Conservation (phyloP, 2,329 filamentous ascomycete genomes). For the Atkinsonella texensis region DNA sequence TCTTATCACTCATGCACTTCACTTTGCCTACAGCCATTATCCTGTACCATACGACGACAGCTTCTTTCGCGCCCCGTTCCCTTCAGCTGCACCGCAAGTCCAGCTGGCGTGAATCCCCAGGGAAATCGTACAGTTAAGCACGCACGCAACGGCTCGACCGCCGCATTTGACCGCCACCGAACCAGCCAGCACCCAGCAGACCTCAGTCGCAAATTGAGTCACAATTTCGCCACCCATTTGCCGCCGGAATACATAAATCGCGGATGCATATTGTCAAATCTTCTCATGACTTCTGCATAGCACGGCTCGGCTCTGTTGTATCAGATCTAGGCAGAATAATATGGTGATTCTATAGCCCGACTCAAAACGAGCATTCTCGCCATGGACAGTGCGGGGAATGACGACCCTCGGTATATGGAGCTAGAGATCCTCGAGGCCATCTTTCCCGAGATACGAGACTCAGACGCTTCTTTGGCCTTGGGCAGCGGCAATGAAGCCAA, state of each 20-base stretch:
- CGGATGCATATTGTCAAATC: background rate
- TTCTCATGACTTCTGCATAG: background rate
- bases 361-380: conserved; percentile 5
- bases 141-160: background rate
- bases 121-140: background rate
- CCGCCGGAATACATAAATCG: background rate
- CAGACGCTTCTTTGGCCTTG: conserved; percentile 23
- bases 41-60: too few species aligned
- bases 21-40: too few species aligned
- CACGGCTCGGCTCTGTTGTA: background rate
- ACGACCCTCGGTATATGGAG: conserved; percentile 45
- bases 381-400: conserved; percentile 33
- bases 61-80: too few species aligned
- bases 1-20: too few species aligned
- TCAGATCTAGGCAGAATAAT: background rate
- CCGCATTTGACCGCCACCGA: background rate
- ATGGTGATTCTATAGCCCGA: conserved; percentile 1
- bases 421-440: conserved; percentile 51
- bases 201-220: background rate
- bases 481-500: background rate
- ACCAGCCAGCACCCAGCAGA: too few species aligned
- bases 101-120: too few species aligned
- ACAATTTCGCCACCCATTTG: background rate
- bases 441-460: conserved; percentile 49
- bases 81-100: too few species aligned